Evolutionary conservation across 805 yeast species (phyloP).

Genomic region (Saccharomycopsis fermentans): DNA sequence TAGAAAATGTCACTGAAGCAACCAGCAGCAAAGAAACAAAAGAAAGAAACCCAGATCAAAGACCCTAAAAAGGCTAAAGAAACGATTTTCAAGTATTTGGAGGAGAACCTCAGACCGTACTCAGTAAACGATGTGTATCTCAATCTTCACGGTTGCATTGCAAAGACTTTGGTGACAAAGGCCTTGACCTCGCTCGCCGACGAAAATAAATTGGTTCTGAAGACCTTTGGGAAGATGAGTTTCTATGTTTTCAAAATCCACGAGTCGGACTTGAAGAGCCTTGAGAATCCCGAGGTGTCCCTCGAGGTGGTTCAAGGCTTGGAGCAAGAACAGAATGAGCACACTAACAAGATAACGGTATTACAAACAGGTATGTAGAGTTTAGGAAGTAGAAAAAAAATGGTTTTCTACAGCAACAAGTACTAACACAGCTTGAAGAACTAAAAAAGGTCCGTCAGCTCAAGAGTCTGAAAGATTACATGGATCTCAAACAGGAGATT

Average conservation of each 20-base stretch:
- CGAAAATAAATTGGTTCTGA: conserved; percentile 28
- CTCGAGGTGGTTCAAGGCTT: neutral
- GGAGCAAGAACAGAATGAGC: neutral
- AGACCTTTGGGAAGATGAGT: conserved; percentile 34
- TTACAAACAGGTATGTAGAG: neutral
- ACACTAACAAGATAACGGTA: neutral
- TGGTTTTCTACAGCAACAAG: neutral
- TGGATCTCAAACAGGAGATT: neutral
- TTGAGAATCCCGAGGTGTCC: neutral
- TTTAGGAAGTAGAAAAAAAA: neutral
- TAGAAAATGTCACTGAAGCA: neutral
- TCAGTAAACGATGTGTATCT: conserved; percentile 36
- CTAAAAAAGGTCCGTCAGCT: neutral
- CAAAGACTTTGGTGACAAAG: conserved; percentile 27
- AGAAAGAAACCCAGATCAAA: conserved; percentile 6
- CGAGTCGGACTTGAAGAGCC: neutral
- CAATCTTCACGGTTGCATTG: conserved; percentile 33
- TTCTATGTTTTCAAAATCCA: conserved; percentile 28
- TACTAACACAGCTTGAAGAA: neutral
- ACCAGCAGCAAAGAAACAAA: conserved; percentile 10
- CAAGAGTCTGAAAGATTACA: neutral
- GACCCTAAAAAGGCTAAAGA: conserved; percentile 23
- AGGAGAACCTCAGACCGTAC: conserved; percentile 38
- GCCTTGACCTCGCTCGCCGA: conserved; percentile 29
- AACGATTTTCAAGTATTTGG: conserved; percentile 30